Evolutionary conservation across 257 asterid genomes (phyloP).

Genomic region (Forsythia suspensa): DNA sequence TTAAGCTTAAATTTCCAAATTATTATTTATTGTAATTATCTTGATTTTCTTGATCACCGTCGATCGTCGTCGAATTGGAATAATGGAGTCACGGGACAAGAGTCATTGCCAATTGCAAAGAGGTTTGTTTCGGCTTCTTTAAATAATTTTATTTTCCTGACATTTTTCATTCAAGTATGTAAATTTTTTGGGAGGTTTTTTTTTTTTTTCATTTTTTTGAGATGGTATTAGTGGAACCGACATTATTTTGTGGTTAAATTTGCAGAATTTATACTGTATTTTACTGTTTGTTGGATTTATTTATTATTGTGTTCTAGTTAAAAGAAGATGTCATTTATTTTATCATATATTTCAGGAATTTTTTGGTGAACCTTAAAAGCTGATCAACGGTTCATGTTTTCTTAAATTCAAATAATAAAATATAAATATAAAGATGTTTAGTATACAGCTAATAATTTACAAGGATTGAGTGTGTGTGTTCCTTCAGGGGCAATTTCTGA

Average conservation of each 20-base stretch:
- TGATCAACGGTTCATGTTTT: no score
- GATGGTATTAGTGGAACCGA: slow-evolving; percentile 7
- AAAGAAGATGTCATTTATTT: no score
- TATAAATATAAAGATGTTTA: background rate
- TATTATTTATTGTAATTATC: slow-evolving; percentile 12
- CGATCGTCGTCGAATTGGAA: slow-evolving; percentile 9
- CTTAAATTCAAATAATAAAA: background rate
- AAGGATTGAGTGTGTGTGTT: background rate
- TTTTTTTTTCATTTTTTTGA: background rate
- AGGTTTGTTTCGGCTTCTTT: slow-evolving; percentile 24
- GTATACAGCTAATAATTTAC: no score
- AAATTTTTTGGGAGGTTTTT: background rate
- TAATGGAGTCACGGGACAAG: slow-evolving; percentile 36
- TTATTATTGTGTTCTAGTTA: background rate
- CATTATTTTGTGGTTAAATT: background rate
- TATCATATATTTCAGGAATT: no score
- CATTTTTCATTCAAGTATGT: background rate
- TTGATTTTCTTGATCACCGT: slow-evolving; percentile 23
- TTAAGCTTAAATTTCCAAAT: slow-evolving; percentile 20
- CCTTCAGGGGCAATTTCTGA: slow-evolving; percentile 3
- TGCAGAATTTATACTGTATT: background rate
- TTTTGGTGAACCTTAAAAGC: no score
- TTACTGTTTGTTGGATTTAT: background rate
- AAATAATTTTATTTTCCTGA: background rate
- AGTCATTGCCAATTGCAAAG: slow-evolving; percentile 36